Base-by-base conservation (phyloP, 208 protist species). In the Angomonas ambiguus region DNA sequence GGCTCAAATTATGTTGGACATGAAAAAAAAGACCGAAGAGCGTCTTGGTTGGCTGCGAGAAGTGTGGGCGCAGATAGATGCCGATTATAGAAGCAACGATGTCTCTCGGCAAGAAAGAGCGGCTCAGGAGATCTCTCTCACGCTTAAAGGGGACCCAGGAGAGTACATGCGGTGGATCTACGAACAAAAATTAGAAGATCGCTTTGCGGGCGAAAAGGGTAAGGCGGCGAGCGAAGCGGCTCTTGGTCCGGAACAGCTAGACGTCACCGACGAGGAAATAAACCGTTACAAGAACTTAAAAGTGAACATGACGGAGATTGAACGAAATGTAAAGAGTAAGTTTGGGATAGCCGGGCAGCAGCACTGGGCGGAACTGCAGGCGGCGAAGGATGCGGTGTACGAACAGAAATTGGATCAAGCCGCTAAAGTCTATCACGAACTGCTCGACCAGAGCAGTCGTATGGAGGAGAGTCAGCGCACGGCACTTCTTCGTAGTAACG, bases 101-200 rank as follows among this genome's bases (percentile, higher is more conserved):
- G 24, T 70, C 6, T 66, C 65, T 31, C 80, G 87, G 53, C 83
- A 93, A 69, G 74, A 69, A 13, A 78, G 56, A 22, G 90, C 90
- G 13, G 83, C 87, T 18, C 61, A 77, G 11, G 87, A 95, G 68
- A 93, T 95, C 57, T 77, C 79, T 0, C 77, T 79, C 13, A 81
- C 90, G 0, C 74, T 93, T 67, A 71, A 58, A n/a, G 85, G 84
- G 16, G 87, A 93, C 62, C 85, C 87, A 0, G 81, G 81, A 16
- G 90, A 86, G 10, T 92, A 93, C 76, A 93, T 95, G 83, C 77
- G 72, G 69, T 95, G 87, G 85, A 79, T 91, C 32, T 95, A 95
- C 71, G 85, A 93, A 38, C 73, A 61, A 27, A 84, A 92, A 65
- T 77, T 74, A 13, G 80, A 87, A 42, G 38, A 75, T 25, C 87